Evolutionary conservation across 129 eudicot genomes (phyloP), one percentile per base, ranked within the genome.

Genomic region (Pulicaria dysenterica): DNA sequence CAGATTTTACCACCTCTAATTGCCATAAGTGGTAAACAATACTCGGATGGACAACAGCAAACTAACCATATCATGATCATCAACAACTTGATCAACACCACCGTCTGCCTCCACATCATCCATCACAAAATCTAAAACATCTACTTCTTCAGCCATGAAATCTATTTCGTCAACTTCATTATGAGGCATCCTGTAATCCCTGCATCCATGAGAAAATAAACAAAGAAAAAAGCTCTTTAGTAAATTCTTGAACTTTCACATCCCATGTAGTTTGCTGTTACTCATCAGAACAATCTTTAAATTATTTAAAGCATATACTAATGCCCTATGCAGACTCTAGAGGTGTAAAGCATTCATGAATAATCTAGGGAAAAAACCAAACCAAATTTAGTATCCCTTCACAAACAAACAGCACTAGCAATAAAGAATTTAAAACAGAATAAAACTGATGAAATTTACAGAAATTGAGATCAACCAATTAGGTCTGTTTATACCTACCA

Each of bases 51-150:
- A 36, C 19, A 67, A 40, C 46, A 59, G 14, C 58, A 34, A 44
- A 80, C 85, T 72, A 79, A 88, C 95, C 91, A 83, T 83, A 5
- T 88, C 95, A 73, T 85, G 81, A 74, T 83, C 91, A 69, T 88
- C 88, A 45, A 77, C 85, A 67, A 68, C 58, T 15, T 62, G 67
- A 69, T 85, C 84, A 2, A 56, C 88, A 78, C 70, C 80, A 51
- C 84, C 73, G 47, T 51, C 62, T 13, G 77, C 84, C 51, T 74
- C 90, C 47, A 77, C 88, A 50, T 73, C 73, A 49, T 81, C 89
- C 82, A 70, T 83, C 72, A 79, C 67, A 47, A 86, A 80, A 72
- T 85, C 90, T 66, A 74, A 66, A 72, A 73, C 75, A 41, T 85
- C 90, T 39, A 80, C 83, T 54, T 82, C 95, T 55, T 88, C 88